These are phyloP conservation scores for Camellia japonica DNA, from an alignment of 148 eudicot species.

Conservation along the genomic window DNA sequence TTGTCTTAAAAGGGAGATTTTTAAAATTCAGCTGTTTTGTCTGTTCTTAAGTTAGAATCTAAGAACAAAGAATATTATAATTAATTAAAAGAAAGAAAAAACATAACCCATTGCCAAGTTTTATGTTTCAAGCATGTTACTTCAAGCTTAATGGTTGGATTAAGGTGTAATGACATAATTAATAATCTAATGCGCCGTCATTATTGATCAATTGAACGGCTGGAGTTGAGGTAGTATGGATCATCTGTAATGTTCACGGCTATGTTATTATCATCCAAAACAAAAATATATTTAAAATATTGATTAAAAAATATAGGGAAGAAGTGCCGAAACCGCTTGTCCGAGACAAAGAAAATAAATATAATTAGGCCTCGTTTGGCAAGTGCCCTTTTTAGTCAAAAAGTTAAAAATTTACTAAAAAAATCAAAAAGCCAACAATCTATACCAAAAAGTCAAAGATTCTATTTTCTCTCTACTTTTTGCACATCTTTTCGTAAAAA, in stretches of 20 bases:
- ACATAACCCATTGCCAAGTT: background rate
- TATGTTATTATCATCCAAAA: background rate
- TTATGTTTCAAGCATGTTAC: background rate
- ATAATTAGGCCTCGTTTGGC: too few relatives aligned
- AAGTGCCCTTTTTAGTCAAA: too few relatives aligned
- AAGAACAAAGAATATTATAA: background rate
- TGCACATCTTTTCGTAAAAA: too few relatives aligned
- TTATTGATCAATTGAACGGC: background rate
- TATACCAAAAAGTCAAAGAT: too few relatives aligned
- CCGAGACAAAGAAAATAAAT: slow-evolving; percentile 14
- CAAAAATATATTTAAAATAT: background rate
- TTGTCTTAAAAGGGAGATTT: slow-evolving; percentile 1
- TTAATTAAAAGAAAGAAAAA: background rate
- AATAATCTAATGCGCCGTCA: background rate
- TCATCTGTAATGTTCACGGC: background rate
- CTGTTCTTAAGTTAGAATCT: background rate
- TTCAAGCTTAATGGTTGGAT: slow-evolving; percentile 5
- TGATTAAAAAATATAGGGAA: background rate
- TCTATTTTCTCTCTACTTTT: too few relatives aligned
- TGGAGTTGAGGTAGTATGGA: background rate
- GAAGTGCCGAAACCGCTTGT: slow-evolving; percentile 14
- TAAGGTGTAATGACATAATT: background rate
- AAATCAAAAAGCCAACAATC: too few relatives aligned
- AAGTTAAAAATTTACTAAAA: too few relatives aligned
- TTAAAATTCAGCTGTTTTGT: slow-evolving; percentile 17